phyloP scores from a whole-genome alignment of 768 basidiomycete species.

The Macrolepiota dolichaula region DNA sequence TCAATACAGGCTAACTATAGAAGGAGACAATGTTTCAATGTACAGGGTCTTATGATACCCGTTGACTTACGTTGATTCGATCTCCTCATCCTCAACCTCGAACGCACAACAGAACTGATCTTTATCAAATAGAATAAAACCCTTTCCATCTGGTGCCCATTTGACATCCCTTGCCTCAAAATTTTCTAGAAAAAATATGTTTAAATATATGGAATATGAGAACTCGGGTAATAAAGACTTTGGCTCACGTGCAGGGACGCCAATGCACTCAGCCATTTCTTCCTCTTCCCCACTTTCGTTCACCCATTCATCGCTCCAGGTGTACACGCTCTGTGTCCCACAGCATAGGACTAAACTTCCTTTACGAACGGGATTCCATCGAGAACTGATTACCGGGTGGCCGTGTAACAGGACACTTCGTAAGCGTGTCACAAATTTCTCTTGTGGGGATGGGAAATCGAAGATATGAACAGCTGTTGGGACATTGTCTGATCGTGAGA shows the following conservation, averaged over 20 bases:
- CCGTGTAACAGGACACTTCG: constrained; percentile 67
- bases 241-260: constrained; percentile 79
- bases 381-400: constrained; percentile 58
- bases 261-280: constrained; percentile 89
- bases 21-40: background rate
- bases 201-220: background rate
- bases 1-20: background rate
- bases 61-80: background rate
- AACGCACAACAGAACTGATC: constrained; percentile 85
- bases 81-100: constrained; percentile 56
- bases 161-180: constrained; percentile 68
- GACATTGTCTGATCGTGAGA: constrained; percentile 60
- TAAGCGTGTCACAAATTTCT: constrained; percentile 56
- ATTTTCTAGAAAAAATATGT: constrained; percentile 40
- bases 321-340: constrained; percentile 63
- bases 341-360: constrained; percentile 68
- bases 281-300: constrained; percentile 52
- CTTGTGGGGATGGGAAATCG: constrained; percentile 60
- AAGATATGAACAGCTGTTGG: constrained; percentile 69
- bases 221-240: background rate
- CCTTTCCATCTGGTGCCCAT: constrained; percentile 89
- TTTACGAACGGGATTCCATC: constrained; percentile 85
- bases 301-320: constrained; percentile 84
- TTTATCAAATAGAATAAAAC: constrained; percentile 69
- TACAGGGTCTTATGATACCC: background rate